Base-by-base conservation (phyloP, 2,329 filamentous ascomycete genomes). In the Fusarium transvaalense region DNA sequence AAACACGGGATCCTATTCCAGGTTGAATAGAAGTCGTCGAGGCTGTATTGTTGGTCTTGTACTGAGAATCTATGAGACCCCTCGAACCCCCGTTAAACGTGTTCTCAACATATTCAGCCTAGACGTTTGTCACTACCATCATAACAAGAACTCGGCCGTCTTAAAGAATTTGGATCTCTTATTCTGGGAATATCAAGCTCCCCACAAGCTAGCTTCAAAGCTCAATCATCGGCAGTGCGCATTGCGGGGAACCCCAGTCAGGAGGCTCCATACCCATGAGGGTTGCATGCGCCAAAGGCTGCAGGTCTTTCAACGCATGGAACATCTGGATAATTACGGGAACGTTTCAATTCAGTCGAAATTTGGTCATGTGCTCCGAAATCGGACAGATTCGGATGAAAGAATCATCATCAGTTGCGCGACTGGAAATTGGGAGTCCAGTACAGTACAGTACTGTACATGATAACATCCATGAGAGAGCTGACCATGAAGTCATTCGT, bases 311-410 rank as follows among this genome's bases (percentile, higher is more conserved):
- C 31, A 46, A 41, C 45, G 38, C 25, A n/a, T n/a, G n/a, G 6
- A 4, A 31, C 23, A 25, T 25, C 35, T 63, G 58, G 37, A 58
- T 37, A 39, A 54, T 27, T 43, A 43, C 38, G 14, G 55, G 53
- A 56, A 61, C 48, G 61, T 37, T 41, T 38, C 25, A 41, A 15
- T 52, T 42, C 38, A 66, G 35, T 19, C 48, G 29, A 37, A 39
- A 38, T 23, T 43, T 47, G 66, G 32, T 67, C 66, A 69, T 67
- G 62, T 64, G 66, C 41, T 46, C 46, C 50, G 62, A 60, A 39
- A 56, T 51, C 66, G 66, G 66, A 69, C 43, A 42, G 34, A 60
- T 32, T 56, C 66, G 66, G 62, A 51, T 34, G 42, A 19, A 50
- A 50, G 25, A 32, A 41, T 47, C 32, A 54, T 32, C 51, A 63